Conservation (phyloP, 345 rosid species). For the Sonneratia alba region DNA sequence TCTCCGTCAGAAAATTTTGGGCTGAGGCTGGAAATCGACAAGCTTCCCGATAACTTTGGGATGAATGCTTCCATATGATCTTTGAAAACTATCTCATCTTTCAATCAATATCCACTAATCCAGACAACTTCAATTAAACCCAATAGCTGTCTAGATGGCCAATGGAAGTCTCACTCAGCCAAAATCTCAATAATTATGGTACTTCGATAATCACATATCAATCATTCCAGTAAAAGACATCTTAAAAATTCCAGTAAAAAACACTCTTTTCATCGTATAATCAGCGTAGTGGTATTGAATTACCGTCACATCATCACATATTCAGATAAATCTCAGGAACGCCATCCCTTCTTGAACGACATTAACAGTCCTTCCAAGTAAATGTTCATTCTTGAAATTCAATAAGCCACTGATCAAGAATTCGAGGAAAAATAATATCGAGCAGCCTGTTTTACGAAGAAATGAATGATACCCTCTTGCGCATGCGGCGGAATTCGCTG, state of each 20-base stretch:
- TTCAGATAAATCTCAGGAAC: background rate
- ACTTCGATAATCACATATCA: background rate
- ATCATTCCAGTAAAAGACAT: background rate
- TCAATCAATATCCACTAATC: background rate
- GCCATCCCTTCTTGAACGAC: background rate
- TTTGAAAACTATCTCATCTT: background rate
- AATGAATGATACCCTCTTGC: slow-evolving; percentile 47
- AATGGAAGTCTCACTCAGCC: background rate
- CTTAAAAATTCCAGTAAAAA: background rate
- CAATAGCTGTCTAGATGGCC: background rate
- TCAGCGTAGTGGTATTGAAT: no score
- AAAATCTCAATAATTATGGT: background rate
- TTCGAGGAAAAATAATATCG: background rate
- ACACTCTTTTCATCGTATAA: no score
- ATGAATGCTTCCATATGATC: background rate
- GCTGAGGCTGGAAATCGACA: background rate
- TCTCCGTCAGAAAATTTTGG: background rate
- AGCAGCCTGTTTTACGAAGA: background rate
- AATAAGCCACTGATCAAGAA: no score
- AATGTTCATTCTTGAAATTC: background rate
- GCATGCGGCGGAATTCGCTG: slow-evolving; percentile 81
- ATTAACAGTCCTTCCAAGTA: background rate
- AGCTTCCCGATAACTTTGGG: background rate
- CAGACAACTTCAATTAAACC: background rate
- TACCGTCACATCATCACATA: no score